Conservation (phyloP, 148 eudicot genomes). For the Camellia lanceoleosa region DNA sequence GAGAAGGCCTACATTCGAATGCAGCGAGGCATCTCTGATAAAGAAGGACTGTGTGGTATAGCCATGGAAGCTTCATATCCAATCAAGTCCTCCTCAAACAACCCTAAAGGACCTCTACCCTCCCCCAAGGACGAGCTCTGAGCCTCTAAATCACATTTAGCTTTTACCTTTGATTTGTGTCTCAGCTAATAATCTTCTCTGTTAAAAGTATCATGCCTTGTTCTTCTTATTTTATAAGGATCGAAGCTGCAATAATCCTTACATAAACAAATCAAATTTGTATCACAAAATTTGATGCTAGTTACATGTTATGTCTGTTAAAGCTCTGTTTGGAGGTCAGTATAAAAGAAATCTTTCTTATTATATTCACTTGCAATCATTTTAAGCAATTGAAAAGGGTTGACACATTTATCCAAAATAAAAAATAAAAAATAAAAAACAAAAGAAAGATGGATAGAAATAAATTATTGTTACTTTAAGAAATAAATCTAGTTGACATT, state of each 20-base stretch:
- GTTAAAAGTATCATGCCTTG: neutral
- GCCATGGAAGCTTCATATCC: slow-evolving; percentile 75
- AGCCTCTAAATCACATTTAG: neutral
- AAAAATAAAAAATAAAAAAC: too few relatives aligned
- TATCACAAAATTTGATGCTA: too few relatives aligned
- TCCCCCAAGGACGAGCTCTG: slow-evolving; percentile 52
- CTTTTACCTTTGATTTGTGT: neutral
- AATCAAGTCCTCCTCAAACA: slow-evolving; percentile 44
- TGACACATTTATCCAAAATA: too few relatives aligned
- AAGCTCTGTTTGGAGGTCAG: neutral
- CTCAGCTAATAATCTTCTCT: neutral
- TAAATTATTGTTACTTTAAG: too few relatives aligned
- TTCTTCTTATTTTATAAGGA: neutral
- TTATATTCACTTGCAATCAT: too few relatives aligned
- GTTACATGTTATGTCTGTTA: neutral
- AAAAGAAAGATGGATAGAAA: too few relatives aligned
- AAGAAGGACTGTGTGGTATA: slow-evolving; percentile 61
- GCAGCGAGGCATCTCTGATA: slow-evolving; percentile 37
- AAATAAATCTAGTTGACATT: too few relatives aligned
- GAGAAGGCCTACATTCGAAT: slow-evolving; percentile 67
- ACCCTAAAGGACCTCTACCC: slow-evolving; percentile 28
- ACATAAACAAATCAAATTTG: neutral
- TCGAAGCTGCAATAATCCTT: neutral
- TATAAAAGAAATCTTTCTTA: neutral
- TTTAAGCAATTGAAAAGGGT: too few relatives aligned